Conservation (phyloP, 352 stramenopile species). For the Globisporangium yorkense region DNA sequence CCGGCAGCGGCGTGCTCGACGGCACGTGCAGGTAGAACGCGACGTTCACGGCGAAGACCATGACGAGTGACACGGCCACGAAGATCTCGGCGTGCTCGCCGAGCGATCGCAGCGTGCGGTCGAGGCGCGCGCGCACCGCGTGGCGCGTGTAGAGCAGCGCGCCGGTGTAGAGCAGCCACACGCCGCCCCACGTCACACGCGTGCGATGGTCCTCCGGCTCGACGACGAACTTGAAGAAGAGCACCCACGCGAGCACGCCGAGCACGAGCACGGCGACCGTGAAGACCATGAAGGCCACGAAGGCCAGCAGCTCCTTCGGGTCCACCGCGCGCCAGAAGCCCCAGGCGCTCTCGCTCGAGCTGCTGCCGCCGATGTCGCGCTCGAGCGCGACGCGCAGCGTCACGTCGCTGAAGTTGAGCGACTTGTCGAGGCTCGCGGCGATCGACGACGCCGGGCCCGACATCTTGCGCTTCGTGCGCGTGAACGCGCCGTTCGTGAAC, state of each 20-base stretch:
- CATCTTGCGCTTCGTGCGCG: constrained; percentile 56
- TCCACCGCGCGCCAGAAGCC: constrained; percentile 26
- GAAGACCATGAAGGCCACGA: constrained; percentile 37
- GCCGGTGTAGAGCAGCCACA: constrained; percentile 44
- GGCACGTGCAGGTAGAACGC: constrained; percentile 70
- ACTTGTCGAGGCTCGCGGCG: constrained; percentile 25
- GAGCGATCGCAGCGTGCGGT: constrained; percentile 31
- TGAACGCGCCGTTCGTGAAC: constrained; percentile 14
- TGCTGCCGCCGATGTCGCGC: neutral
- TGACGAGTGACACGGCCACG: constrained; percentile 52
- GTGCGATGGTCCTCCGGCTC: constrained; percentile 37
- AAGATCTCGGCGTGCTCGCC: constrained; percentile 67
- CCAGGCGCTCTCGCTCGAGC: constrained; percentile 15
- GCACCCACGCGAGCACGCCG: constrained; percentile 47
- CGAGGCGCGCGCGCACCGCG: constrained; percentile 31
- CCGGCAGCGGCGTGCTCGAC: constrained; percentile 41
- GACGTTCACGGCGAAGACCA: constrained; percentile 69
- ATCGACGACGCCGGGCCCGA: constrained; percentile 35
- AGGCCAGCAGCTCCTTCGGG: constrained; percentile 32
- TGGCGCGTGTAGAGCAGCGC: constrained; percentile 45
- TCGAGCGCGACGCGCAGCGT: constrained; percentile 5
- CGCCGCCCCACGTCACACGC: constrained; percentile 37
- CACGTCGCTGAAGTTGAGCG: constrained; percentile 13
- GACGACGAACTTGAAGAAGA: constrained; percentile 66
- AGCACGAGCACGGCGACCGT: constrained; percentile 35